Base-by-base conservation (phyloP, 345 rosid species). In the Gossypium ekmanianum region DNA sequence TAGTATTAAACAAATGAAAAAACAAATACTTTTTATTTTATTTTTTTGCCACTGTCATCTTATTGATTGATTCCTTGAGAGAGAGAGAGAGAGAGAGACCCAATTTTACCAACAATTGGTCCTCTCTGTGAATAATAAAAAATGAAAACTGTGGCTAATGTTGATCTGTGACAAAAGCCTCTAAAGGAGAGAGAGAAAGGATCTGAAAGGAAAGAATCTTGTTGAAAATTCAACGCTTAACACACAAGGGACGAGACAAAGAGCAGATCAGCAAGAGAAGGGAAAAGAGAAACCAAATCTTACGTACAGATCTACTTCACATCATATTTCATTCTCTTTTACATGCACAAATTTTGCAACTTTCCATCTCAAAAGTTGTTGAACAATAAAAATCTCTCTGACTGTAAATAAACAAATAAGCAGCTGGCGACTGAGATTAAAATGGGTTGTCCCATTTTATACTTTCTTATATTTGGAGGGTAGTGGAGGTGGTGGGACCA, bases 31-130 rank as follows among this genome's bases (percentile, higher is more conserved):
- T 51, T 44, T 71, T 75, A 68, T 41, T 52, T 70, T 72, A 41
- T 52, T 70, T 76, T 58, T 18, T 55, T 78, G 48, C 50, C 74
- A 24, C 34, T 20, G 71, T 51, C 54, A 18, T 22, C 47, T 13
- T 13, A 24, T 34, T 52, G 78, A 58, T 78, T 63, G 87, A 82
- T 82, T 84, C 82, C 54, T 80, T 84, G 24, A 22, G 24, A 22
- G 24, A 22, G 24, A 22, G 24, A 22, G 16, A 64, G 51, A 17
- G 4, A 29, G 74, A 17, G 64, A 50, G 44, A 75, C n/a, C 80
- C 80, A 39, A 51, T 45, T 75, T 76, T 34, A 59, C 71, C 17
- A 8, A 22, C 75, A 73, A 59, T 39, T 51, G 80, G 83, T 74
- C 22, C 75, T 71, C 76, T 57, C 64, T 56, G 39, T 79, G 12